These are phyloP conservation scores for Lineolata rhizophorae DNA, from an alignment of 495 filamentous ascomycete species.

Conservation along the genomic window DNA sequence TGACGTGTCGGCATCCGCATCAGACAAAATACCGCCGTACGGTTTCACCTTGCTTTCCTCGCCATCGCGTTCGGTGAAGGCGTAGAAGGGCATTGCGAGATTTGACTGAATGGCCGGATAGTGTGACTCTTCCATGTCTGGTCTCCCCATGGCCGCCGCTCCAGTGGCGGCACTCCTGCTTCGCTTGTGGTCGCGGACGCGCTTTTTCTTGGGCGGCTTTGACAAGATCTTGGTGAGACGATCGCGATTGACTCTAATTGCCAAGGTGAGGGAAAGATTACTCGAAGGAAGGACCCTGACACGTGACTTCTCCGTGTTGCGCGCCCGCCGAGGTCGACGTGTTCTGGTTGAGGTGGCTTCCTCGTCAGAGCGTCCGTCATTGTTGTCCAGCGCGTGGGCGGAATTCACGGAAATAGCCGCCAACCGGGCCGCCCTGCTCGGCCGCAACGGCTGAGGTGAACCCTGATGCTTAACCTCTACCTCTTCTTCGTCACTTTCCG, in stretches of 20 bases:
- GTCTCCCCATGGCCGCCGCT: conserved; percentile 4
- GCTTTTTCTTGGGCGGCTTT: conserved; percentile 26
- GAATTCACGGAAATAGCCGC: too few species aligned
- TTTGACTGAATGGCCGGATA: conserved; percentile 34
- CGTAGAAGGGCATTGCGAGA: conserved; percentile 49
- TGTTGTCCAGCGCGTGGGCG: too few species aligned
- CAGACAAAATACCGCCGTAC: conserved; percentile 80
- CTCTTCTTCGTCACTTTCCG: background rate
- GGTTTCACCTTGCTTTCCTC: conserved; percentile 85
- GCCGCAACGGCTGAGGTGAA: too few species aligned
- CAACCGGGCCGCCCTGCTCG: too few species aligned
- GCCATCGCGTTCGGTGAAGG: conserved; percentile 64
- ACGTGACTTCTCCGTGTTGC: conserved; percentile 10
- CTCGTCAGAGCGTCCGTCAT: background rate
- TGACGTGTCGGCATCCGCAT: conserved; percentile 75
- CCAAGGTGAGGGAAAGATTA: conserved; percentile 28
- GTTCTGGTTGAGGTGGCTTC: background rate
- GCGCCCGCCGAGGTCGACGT: background rate
- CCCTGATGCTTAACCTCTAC: too few species aligned
- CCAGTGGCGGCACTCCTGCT: conserved; percentile 13
- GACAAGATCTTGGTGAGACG: conserved; percentile 38
- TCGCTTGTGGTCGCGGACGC: conserved; percentile 17
- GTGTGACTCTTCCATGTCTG: conserved; percentile 10
- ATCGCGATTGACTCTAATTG: conserved; percentile 33
- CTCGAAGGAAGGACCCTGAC: conserved; percentile 16